Evolutionary conservation across 1,139 yeast genomes (phyloP).

Genomic region (Geotrichum phurueaensis): DNA sequence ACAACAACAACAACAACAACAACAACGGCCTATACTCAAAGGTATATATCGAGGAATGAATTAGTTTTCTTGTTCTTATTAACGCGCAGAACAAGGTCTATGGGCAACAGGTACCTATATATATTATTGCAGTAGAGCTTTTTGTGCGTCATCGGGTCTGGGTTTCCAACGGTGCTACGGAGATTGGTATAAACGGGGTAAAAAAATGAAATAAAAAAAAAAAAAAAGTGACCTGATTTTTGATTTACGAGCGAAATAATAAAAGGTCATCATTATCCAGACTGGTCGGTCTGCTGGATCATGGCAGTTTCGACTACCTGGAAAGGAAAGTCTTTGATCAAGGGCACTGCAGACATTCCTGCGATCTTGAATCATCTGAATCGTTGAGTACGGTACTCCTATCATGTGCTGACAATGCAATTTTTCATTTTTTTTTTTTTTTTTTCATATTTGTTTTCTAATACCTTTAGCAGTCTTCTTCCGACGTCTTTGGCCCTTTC

Average conservation of each 20-base stretch:
- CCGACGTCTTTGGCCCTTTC: neutral
- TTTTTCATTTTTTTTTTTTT: neutral
- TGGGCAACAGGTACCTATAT: neutral
- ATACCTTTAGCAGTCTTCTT: neutral
- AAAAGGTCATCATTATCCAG: neutral
- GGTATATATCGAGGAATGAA: neutral
- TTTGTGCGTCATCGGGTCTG: neutral
- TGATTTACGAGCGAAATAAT: neutral
- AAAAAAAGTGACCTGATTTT: neutral
- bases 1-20: neutral
- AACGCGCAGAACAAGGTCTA: neutral
- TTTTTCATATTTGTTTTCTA: neutral
- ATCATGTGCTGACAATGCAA: neutral
- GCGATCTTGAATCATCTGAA: neutral
- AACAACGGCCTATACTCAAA: neutral
- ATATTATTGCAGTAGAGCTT: neutral
- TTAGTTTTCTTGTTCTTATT: neutral
- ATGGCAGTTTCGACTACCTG: neutral
- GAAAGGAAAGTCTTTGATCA: neutral
- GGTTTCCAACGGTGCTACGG: neutral
- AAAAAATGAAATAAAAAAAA: neutral
- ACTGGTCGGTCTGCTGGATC: neutral
- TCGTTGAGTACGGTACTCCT: neutral
- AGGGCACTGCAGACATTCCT: neutral
- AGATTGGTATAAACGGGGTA: neutral